Conservation (phyloP, 2,329 filamentous ascomycete species). For the Albophoma yamanashiensis region DNA sequence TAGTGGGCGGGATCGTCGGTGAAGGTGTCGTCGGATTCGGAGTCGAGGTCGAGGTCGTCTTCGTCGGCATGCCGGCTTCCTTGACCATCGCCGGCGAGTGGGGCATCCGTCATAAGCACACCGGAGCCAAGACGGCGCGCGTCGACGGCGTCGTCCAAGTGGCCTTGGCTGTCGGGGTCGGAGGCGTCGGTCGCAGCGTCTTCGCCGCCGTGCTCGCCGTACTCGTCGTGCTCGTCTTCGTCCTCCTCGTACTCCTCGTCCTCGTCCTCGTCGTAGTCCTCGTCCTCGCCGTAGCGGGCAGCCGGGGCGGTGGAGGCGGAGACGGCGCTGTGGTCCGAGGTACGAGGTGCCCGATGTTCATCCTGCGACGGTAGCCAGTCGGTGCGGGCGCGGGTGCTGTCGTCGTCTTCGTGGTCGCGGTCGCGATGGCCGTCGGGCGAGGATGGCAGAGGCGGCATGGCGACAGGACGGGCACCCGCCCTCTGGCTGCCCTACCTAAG, state of each 20-base stretch:
- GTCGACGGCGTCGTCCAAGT: background rate
- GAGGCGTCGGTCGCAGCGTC: background rate
- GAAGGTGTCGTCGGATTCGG: background rate
- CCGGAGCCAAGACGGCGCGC: background rate
- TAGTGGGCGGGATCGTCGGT: background rate
- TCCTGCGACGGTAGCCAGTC: slow-evolving; percentile 1
- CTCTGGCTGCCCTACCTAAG: background rate
- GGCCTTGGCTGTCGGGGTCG: background rate
- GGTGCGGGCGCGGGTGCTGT: background rate
- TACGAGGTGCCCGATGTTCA: background rate
- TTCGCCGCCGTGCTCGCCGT: background rate
- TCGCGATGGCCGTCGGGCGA: slow-evolving; percentile 4
- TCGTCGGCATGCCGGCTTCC: background rate
- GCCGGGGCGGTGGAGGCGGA: background rate
- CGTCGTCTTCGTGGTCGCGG: background rate
- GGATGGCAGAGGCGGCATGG: slow-evolving; percentile 7
- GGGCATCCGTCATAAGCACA: background rate
- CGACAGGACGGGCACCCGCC: background rate
- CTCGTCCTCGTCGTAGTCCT: no score
- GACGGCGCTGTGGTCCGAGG: background rate
- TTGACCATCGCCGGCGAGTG: background rate
- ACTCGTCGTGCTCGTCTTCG: no score
- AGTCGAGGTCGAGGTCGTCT: background rate
- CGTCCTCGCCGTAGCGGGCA: background rate
- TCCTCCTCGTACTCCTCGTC: no score